Evolutionary conservation across 257 asterid species (phyloP), one percentile per base, ranked within the genome.

Genomic region (Solanum sparsipilum): DNA sequence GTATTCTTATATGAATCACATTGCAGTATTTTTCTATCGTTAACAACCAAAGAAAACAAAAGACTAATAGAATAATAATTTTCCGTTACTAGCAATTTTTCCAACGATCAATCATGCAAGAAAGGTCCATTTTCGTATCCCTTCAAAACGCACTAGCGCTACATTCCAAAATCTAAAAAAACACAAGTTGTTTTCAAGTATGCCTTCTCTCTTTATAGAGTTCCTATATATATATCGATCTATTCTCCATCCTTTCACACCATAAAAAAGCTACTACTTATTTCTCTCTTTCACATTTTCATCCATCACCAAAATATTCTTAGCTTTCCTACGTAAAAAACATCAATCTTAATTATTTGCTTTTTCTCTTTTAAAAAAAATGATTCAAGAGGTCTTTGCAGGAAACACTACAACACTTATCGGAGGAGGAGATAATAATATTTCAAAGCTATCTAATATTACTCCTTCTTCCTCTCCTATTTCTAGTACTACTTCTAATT

Each of bases 381-480:
- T 96, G 98, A 94, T 96, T 86, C 97, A 93, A 88, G 98, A 93
- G 89, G 93, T 94, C 78, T 87, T 95, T 7, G 94, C 88, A 18
- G 94, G 9, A 95, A 92, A 90, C 86, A 90, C 91, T 71, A 92
- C 92, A 27, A 38, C 44, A 38, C 68, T 92, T 38, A 79, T 93
- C 21, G 91, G 92, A 46, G 91, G 93, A 88, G 85, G 44, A 38
- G 44, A 46, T 20, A 34, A 81, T 20, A 73, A 12, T 27, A 15
- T 52, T 85, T 78, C 94, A 52, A 93, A 93, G 63, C 71, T 86
- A 58, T 89, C 92, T 58, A 56, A 79, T 87, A 36, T 71, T 60
- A 35, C 79, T 68, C 91, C 91, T 15, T 72, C 44, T 46, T 84
- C 94, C 0, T 88, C 93, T 10, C 87, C 93, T 1, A 88, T 90